Percentiles rank a stretch among this genome's conserved stretches.
Evolutionary conservation across 257 asterid species (phyloP).

Genomic region (Solanum infundibuliforme): DNA sequence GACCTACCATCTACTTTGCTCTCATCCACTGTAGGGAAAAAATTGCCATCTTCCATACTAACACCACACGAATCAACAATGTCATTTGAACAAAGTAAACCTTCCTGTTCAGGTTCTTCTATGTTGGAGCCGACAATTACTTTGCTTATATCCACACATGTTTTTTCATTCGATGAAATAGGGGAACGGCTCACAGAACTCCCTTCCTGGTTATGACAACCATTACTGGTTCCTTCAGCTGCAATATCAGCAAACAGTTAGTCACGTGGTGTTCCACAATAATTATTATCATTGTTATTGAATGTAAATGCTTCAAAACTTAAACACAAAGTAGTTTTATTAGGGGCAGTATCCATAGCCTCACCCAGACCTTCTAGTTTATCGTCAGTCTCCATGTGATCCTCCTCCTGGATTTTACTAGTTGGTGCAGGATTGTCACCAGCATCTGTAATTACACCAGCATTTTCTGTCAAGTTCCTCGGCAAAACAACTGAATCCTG

Average conservation of each 20-base stretch:
- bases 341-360: constrained; percentile 8
- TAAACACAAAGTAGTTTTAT: constrained; percentile 9
- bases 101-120: constrained; percentile 19
- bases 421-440: constrained; percentile 1
- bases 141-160: constrained; percentile 2
- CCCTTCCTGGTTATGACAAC: constrained; percentile 10
- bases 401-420: constrained; percentile 16
- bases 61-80: constrained; percentile 17
- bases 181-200: constrained; percentile 9
- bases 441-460: constrained; percentile 4
- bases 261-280: constrained; percentile 4
- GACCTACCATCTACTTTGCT: constrained; percentile 14
- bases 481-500: constrained; percentile 15
- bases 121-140: constrained; percentile 8
- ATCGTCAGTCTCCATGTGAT: constrained; percentile 5
- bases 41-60: constrained; percentile 20
- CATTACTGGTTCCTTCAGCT: constrained; percentile 16
- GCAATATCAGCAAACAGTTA: not conserved
- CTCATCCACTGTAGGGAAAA: constrained; percentile 14
- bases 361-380: constrained; percentile 11
- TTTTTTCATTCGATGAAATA: constrained; percentile 15
- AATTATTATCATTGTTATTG: constrained; percentile 1
- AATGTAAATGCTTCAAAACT: constrained; percentile 11
- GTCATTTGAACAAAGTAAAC: constrained; percentile 15
- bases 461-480: constrained; percentile 10